phyloP scores from a whole-genome alignment of 305 asterid species.

The Solanum hybrid region DNA sequence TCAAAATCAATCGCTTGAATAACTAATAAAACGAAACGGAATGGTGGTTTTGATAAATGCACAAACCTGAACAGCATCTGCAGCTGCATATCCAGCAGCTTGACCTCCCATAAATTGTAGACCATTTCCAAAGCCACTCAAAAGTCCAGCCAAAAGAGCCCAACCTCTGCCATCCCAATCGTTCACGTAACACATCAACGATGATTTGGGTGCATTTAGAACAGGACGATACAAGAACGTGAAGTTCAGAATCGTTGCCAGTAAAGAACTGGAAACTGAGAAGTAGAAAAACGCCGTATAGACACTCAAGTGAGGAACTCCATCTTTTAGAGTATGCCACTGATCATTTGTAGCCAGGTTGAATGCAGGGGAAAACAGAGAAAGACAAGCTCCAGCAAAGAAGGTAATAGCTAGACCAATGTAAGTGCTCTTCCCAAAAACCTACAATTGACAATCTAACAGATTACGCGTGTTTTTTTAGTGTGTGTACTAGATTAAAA shows the following conservation, averaged over 20 bases:
- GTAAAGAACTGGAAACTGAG: conserved; percentile 36
- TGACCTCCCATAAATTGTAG: conserved; percentile 62
- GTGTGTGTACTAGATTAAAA: not conserved
- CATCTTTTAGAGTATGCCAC: conserved; percentile 29
- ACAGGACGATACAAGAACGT: conserved; percentile 36
- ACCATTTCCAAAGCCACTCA: conserved; percentile 58
- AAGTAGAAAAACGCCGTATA: conserved; percentile 49
- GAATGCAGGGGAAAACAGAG: conserved; percentile 50
- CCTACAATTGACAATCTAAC: conserved; percentile 14
- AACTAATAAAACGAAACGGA: not conserved
- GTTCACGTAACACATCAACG: conserved; percentile 26
- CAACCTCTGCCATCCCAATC: conserved; percentile 53
- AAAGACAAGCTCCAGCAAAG: conserved; percentile 44
- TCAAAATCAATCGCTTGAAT: not conserved
- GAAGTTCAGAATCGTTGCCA: conserved; percentile 36
- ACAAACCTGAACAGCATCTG: conserved; percentile 54
- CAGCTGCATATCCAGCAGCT: conserved; percentile 66
- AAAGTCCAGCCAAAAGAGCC: conserved; percentile 47
- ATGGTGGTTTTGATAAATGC: not conserved
- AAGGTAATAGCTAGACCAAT: conserved; percentile 37
- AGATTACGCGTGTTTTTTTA: not conserved
- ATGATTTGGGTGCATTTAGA: conserved; percentile 31
- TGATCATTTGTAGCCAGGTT: conserved; percentile 57
- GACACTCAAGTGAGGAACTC: conserved; percentile 40
- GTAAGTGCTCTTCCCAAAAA: conserved; percentile 37